These are phyloP conservation scores for Nepenthes alata DNA, from an alignment of 179 eudicot species.

Conservation along the genomic window DNA sequence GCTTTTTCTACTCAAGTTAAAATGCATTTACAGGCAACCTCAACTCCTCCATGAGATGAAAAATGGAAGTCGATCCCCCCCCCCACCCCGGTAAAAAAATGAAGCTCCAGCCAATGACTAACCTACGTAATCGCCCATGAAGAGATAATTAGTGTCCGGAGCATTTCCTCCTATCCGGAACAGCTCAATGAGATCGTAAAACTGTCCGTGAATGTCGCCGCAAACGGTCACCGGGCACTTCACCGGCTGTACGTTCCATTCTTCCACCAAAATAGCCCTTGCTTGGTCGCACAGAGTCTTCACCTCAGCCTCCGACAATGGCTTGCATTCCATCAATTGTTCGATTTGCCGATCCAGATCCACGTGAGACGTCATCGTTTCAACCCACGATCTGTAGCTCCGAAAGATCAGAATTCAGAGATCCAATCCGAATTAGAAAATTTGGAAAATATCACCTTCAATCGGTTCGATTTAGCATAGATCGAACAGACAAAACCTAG, in stretches of 20 bases:
- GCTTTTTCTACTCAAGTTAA: too few species aligned
- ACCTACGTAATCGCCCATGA: conserved; percentile 98
- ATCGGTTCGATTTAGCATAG: too few species aligned
- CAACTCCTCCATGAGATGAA: background rate
- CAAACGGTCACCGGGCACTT: conserved; percentile 88
- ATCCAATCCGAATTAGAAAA: conserved; percentile 3
- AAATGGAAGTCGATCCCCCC: background rate
- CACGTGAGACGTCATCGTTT: conserved; percentile 53
- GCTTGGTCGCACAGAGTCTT: conserved; percentile 73
- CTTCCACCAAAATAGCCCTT: conserved; percentile 79
- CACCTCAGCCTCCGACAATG: conserved; percentile 62
- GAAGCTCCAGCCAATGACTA: conserved; percentile 16
- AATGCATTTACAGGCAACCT: background rate
- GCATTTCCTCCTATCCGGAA: conserved; percentile 73
- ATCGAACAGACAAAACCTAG: background rate
- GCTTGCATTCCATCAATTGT: conserved; percentile 81
- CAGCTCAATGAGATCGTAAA: conserved; percentile 73
- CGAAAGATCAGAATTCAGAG: conserved; percentile 14
- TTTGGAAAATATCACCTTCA: background rate
- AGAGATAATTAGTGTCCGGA: conserved; percentile 90
- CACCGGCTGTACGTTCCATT: conserved; percentile 86
- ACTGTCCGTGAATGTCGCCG: conserved; percentile 82
- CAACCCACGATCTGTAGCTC: conserved; percentile 11
- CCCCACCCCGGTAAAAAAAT: too few species aligned
- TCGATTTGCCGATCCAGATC: conserved; percentile 82